A percentile compares a stretch with the other conserved stretches of the same genome.
Conservation (phyloP, 2,329 filamentous ascomycete genomes). For the Triangularia setosa region DNA sequence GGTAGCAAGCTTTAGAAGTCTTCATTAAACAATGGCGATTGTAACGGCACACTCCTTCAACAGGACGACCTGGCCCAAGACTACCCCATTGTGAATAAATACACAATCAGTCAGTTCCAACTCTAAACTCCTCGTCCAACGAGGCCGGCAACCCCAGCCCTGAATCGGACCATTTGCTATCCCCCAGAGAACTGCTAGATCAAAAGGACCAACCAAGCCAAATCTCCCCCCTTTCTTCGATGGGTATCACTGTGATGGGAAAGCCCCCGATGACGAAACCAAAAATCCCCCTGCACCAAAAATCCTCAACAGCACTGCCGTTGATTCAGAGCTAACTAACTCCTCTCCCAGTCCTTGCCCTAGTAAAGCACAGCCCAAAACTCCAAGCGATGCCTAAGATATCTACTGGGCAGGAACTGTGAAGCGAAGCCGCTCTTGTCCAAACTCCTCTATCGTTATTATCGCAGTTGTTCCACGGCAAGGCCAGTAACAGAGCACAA, state of each 20-base stretch:
- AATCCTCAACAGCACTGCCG: background rate
- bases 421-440: background rate
- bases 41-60: background rate
- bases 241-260: conserved; percentile 3
- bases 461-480: background rate
- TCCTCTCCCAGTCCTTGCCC: background rate
- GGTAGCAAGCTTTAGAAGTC: background rate
- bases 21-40: background rate
- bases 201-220: background rate
- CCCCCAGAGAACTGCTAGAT: background rate
- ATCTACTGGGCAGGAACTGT: background rate
- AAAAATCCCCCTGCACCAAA: background rate
- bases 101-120: background rate
- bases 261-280: background rate
- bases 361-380: background rate
- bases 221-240: background rate
- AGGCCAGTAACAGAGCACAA: background rate
- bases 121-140: background rate
- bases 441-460: background rate
- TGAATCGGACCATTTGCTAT: background rate
- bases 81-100: background rate
- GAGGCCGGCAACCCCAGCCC: background rate
- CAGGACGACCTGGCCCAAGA: background rate
- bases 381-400: background rate
- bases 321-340: background rate